Evolutionary conservation across 2,329 filamentous ascomycete species (phyloP).

Genomic region (Diplodia seriata): DNA sequence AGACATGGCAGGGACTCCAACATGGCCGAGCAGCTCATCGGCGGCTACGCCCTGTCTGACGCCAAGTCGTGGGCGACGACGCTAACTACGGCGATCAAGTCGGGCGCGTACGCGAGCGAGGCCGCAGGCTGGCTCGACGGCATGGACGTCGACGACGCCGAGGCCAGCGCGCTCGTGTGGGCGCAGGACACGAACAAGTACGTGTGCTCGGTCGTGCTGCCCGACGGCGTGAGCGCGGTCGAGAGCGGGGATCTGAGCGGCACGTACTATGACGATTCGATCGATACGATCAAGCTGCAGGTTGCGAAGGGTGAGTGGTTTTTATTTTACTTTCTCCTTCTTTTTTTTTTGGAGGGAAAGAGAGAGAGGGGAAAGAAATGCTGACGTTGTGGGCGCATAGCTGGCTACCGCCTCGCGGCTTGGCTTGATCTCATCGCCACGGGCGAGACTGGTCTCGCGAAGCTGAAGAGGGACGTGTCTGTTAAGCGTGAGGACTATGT

Average conservation of each 20-base stretch:
- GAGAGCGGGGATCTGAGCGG: conserved; percentile 48
- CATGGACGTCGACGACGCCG: conserved; percentile 46
- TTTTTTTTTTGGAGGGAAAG: background rate
- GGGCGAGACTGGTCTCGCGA: conserved; percentile 31
- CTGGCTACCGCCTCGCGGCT: conserved; percentile 46
- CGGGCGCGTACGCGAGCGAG: conserved; percentile 44
- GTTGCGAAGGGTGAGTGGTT: conserved; percentile 51
- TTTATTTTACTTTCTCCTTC: too few relatives aligned
- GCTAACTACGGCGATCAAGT: conserved; percentile 48
- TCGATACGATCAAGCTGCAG: conserved; percentile 51
- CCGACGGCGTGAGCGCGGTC: conserved; percentile 47
- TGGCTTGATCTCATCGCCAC: conserved; percentile 47
- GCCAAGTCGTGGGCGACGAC: conserved; percentile 49
- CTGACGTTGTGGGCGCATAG: conserved; percentile 19
- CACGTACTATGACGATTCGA: conserved; percentile 45
- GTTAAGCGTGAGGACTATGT: conserved; percentile 10
- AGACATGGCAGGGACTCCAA: conserved; percentile 49
- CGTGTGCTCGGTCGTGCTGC: conserved; percentile 53
- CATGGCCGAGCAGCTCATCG: conserved; percentile 53
- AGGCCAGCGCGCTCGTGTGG: conserved; percentile 51
- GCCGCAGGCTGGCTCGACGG: conserved; percentile 46
- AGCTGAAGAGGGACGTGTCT: conserved; percentile 20
- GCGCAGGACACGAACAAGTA: conserved; percentile 52
- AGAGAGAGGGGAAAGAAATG: background rate
- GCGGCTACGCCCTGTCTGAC: conserved; percentile 48